Conservation (phyloP, 306 rosid species). For the Begonia masoniana region DNA sequence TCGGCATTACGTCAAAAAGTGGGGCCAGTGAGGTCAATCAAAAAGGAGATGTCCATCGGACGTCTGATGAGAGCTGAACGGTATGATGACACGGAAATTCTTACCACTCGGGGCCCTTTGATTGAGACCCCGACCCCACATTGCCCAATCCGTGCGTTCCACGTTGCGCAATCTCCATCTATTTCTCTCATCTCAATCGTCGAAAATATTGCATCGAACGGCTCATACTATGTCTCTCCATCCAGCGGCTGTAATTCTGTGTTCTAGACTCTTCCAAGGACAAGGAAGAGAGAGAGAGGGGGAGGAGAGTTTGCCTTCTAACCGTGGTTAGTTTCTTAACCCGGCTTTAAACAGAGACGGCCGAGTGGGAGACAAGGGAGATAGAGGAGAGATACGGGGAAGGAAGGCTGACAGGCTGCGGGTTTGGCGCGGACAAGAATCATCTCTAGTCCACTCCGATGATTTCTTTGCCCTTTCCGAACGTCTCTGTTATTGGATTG, state of each 20-base stretch:
- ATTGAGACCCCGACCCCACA: neutral
- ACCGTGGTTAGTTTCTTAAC: conserved; percentile 35
- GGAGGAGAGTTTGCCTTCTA: conserved; percentile 17
- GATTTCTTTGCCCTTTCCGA: conserved; percentile 12
- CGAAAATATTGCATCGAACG: conserved; percentile 12
- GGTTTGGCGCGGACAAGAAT: conserved; percentile 18
- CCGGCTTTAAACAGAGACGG: conserved; percentile 15
- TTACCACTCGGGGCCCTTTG: neutral
- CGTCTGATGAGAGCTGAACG: neutral
- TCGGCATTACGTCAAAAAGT: neutral
- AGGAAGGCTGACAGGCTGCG: neutral
- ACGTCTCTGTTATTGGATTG: conserved; percentile 12
- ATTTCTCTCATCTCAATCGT: neutral
- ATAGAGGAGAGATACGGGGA: conserved; percentile 1
- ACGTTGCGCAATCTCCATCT: neutral
- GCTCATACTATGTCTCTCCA: conserved; percentile 1
- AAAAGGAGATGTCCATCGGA: conserved; percentile 3
- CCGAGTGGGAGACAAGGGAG: conserved; percentile 2
- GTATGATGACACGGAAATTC: conserved; percentile 16
- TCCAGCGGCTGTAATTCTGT: conserved; percentile 22
- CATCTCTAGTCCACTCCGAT: conserved; percentile 34
- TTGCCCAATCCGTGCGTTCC: neutral
- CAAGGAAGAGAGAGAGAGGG: neutral
- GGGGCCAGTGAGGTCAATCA: conserved; percentile 1
- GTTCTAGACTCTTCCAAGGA: conserved; percentile 61